These are phyloP conservation scores for Scheffersomyces illinoinensis DNA, from an alignment of 1,139 yeast species.

Conservation along the genomic window DNA sequence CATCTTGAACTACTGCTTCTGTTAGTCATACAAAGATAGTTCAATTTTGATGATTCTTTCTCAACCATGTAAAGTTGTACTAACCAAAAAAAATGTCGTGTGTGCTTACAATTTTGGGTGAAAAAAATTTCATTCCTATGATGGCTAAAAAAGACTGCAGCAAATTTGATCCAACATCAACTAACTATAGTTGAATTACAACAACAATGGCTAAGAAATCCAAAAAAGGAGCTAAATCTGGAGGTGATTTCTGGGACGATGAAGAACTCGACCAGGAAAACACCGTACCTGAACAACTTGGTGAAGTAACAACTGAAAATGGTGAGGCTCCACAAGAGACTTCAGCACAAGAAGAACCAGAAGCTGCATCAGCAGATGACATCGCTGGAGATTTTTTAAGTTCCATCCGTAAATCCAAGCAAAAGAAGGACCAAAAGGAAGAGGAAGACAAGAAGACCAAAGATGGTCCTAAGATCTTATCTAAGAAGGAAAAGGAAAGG, in stretches of 20 bases:
- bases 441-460: constrained; percentile 48
- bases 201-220: constrained; percentile 49
- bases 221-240: constrained; percentile 51
- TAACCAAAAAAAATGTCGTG: constrained; percentile 9
- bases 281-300: constrained; percentile 59
- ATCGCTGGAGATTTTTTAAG: constrained; percentile 72
- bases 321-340: constrained; percentile 10
- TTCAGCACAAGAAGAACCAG: constrained; percentile 24
- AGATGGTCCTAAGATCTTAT: constrained; percentile 73
- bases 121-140: constrained; percentile 13
- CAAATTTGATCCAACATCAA: background rate
- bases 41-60: background rate
- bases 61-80: background rate
- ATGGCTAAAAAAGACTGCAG: background rate
- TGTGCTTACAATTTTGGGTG: constrained; percentile 1
- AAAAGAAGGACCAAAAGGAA: constrained; percentile 65
- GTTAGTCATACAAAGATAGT: background rate
- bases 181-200: background rate
- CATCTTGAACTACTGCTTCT: constrained; percentile 39
- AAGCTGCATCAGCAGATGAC: constrained; percentile 40
- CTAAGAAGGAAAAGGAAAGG: constrained; percentile 96
- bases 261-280: constrained; percentile 67
- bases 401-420: constrained; percentile 76
- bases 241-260: constrained; percentile 79
- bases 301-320: constrained; percentile 22